Percentiles rank a stretch among this genome's conserved stretches.
phyloP scores from a whole-genome alignment of 352 stramenopile species.

The Globisporangium barbulae region DNA sequence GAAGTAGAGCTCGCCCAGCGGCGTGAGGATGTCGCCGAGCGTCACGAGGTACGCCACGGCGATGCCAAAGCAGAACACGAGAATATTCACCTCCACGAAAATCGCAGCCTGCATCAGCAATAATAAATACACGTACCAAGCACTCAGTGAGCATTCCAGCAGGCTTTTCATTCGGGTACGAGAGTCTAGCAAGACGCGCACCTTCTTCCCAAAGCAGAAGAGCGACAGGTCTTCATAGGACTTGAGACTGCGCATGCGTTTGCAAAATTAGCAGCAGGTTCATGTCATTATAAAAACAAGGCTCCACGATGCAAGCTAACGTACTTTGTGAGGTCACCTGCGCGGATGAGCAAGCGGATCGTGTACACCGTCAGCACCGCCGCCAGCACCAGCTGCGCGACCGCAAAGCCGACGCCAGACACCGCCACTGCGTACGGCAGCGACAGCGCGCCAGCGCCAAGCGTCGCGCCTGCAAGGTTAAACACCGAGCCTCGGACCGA shows the following conservation, averaged over 20 bases:
- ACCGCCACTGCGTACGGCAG: slow-evolving; percentile 80
- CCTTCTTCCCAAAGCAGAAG: slow-evolving; percentile 80
- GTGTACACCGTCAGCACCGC: slow-evolving; percentile 78
- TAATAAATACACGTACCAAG: neutral
- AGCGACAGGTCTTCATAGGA: slow-evolving; percentile 85
- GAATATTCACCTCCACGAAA: slow-evolving; percentile 84
- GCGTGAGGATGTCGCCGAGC: slow-evolving; percentile 77
- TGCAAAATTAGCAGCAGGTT: neutral
- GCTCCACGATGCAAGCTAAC: slow-evolving; percentile 2
- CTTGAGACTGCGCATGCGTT: slow-evolving; percentile 48
- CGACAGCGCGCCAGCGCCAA: slow-evolving; percentile 73
- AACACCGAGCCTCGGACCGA: slow-evolving; percentile 85
- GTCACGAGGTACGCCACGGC: slow-evolving; percentile 83
- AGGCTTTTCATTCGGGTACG: too few relatives aligned
- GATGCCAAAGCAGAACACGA: slow-evolving; percentile 86
- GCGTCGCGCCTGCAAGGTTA: slow-evolving; percentile 77
- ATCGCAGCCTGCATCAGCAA: slow-evolving; percentile 58
- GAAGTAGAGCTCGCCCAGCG: slow-evolving; percentile 72
- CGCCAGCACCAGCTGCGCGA: slow-evolving; percentile 66
- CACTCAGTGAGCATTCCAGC: neutral
- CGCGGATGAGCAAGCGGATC: slow-evolving; percentile 78
- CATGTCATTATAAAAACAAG: neutral
- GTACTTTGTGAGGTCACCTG: slow-evolving; percentile 76
- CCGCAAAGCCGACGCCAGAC: slow-evolving; percentile 72
- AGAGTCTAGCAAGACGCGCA: slow-evolving; percentile 6